Evolutionary conservation across 2,329 filamentous ascomycete genomes (phyloP).

Genomic region (Fusarium mexicanum): DNA sequence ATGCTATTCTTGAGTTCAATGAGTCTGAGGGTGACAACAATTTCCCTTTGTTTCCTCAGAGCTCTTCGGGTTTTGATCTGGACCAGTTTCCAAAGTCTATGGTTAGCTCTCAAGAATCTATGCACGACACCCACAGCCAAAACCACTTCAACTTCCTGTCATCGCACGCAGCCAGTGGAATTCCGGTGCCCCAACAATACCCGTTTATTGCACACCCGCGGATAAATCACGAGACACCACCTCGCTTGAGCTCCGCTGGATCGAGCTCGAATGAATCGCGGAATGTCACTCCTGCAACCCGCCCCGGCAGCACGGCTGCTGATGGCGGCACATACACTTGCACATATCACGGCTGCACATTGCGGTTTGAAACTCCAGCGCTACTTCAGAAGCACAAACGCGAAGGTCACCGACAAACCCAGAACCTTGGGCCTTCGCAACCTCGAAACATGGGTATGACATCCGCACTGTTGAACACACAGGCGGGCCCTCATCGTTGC

Average conservation of each 20-base stretch:
- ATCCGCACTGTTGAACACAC: slow-evolving; percentile 76
- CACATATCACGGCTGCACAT: slow-evolving; percentile 89
- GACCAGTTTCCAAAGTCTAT: slow-evolving; percentile 52
- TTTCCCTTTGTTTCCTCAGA: slow-evolving; percentile 77
- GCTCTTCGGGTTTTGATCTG: slow-evolving; percentile 58
- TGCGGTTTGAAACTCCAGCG: slow-evolving; percentile 87
- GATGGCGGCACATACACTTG: slow-evolving; percentile 94
- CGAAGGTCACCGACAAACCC: slow-evolving; percentile 86
- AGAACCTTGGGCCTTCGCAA: slow-evolving; percentile 49
- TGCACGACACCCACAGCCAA: slow-evolving; percentile 31
- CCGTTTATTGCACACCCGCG: slow-evolving; percentile 56
- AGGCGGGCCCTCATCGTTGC: slow-evolving; percentile 93
- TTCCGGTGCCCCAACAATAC: slow-evolving; percentile 62
- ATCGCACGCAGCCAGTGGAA: slow-evolving; percentile 50
- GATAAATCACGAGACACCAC: slow-evolving; percentile 48
- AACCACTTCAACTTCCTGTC: slow-evolving; percentile 46
- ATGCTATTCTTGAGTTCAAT: slow-evolving; percentile 86
- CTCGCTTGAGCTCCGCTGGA: slow-evolving; percentile 56
- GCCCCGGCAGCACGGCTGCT: slow-evolving; percentile 72
- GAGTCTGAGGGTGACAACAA: slow-evolving; percentile 76
- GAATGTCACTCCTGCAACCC: slow-evolving; percentile 47
- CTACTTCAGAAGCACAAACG: slow-evolving; percentile 95
- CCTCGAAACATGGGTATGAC: slow-evolving; percentile 53
- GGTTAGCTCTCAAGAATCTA: slow-evolving; percentile 28
- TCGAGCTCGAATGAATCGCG: slow-evolving; percentile 49